These are phyloP conservation scores for Metschnikowia bowlesiae DNA, from an alignment of 805 yeast species.

Conservation along the genomic window DNA sequence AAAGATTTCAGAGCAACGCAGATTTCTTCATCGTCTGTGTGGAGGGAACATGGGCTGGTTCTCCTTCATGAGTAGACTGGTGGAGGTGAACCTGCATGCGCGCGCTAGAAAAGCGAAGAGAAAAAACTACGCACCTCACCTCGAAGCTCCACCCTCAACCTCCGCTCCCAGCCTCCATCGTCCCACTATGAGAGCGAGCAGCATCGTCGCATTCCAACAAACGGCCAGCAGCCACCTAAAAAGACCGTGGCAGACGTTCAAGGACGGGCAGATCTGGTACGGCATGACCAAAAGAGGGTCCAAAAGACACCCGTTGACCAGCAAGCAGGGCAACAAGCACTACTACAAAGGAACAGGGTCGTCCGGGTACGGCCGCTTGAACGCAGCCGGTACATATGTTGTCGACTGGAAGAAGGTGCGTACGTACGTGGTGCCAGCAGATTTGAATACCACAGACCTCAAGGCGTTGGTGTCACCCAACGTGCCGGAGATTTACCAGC, in stretches of 20 bases:
- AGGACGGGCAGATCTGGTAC: conserved; percentile 80
- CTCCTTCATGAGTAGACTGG: not conserved
- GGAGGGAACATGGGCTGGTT: not conserved
- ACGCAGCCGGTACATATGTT: conserved; percentile 67
- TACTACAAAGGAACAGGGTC: conserved; percentile 96
- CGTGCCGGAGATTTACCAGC: conserved; percentile 65
- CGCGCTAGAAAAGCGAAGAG: not conserved
- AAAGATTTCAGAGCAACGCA: no score
- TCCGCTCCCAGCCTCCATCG: no score
- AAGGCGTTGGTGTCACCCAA: conserved; percentile 77
- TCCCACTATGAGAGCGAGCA: conserved; percentile 15
- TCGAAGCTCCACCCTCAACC: not conserved
- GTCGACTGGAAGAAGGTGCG: conserved; percentile 84
- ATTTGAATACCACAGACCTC: conserved; percentile 35
- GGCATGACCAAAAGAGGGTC: conserved; percentile 76
- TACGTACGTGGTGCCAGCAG: conserved; percentile 79
- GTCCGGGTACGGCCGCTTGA: conserved; percentile 82
- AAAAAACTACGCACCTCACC: not conserved
- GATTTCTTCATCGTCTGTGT: no score
- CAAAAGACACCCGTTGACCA: conserved; percentile 76
- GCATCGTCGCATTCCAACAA: conserved; percentile 20
- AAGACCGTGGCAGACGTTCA: conserved; percentile 85
- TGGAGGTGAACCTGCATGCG: not conserved
- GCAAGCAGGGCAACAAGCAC: conserved; percentile 92
- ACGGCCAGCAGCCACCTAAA: conserved; percentile 45